Conservation (phyloP, 768 basidiomycete species). For the Leccinum rimulosum region DNA sequence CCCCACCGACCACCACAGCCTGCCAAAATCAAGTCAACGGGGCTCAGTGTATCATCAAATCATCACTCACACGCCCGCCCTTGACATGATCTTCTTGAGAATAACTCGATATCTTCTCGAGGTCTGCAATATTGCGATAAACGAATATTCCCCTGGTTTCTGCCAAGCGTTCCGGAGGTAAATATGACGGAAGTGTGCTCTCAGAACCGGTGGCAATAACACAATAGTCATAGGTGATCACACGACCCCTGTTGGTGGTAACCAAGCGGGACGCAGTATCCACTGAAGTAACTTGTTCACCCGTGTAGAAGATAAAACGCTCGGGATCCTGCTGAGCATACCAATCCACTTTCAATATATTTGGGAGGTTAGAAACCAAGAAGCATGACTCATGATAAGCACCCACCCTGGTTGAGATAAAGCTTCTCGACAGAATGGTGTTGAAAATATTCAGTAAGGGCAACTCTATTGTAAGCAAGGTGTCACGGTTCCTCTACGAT, state of each 20-base stretch:
- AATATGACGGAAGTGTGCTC: slow-evolving; percentile 59
- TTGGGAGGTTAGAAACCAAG: background rate
- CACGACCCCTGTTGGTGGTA: slow-evolving; percentile 43
- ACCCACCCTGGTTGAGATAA: slow-evolving; percentile 50
- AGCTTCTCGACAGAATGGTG: slow-evolving; percentile 24
- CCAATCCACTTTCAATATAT: slow-evolving; percentile 44
- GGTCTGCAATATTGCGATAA: slow-evolving; percentile 69
- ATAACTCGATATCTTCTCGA: slow-evolving; percentile 62
- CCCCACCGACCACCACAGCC: slow-evolving; percentile 57
- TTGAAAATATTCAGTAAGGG: background rate
- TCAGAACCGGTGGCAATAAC: slow-evolving; percentile 70
- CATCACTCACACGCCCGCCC: slow-evolving; percentile 22
- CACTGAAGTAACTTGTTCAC: slow-evolving; percentile 45
- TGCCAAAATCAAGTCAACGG: background rate
- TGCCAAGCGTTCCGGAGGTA: slow-evolving; percentile 38
- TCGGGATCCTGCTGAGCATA: slow-evolving; percentile 57
- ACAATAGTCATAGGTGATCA: slow-evolving; percentile 56
- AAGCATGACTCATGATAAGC: background rate
- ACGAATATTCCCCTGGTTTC: slow-evolving; percentile 60
- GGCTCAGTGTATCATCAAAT: background rate
- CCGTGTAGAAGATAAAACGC: slow-evolving; percentile 50
- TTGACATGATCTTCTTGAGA: slow-evolving; percentile 45
- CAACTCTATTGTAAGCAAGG: background rate
- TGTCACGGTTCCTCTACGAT: background rate
- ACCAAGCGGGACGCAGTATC: slow-evolving; percentile 41